Percentiles rank a stretch among this genome's conserved stretches.
Evolutionary conservation across 2,329 filamentous ascomycete species (phyloP).

Genomic region (Aplosporella prunicola): DNA sequence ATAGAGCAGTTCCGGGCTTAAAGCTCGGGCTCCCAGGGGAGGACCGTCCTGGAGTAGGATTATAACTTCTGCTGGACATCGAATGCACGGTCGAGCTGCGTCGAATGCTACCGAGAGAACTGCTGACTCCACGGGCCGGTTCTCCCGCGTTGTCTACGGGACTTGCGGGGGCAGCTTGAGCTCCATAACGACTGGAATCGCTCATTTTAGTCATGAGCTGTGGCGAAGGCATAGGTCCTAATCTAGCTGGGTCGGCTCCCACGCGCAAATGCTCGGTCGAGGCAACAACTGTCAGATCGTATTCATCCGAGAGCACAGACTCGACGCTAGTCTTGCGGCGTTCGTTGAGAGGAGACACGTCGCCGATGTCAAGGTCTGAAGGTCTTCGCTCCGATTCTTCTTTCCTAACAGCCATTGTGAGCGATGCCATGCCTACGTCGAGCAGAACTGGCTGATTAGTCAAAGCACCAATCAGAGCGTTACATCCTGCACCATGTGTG

Average conservation of each 20-base stretch:
- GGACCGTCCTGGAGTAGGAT: slow-evolving; percentile 15
- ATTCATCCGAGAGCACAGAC: slow-evolving; percentile 45
- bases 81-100: slow-evolving; percentile 22
- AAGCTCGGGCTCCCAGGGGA: slow-evolving; percentile 16
- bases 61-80: slow-evolving; percentile 17
- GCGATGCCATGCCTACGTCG: slow-evolving; percentile 79
- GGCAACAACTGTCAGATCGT: slow-evolving; percentile 66
- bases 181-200: slow-evolving; percentile 18
- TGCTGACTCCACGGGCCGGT: slow-evolving; percentile 23
- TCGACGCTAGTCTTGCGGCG: slow-evolving; percentile 34
- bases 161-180: slow-evolving; percentile 18
- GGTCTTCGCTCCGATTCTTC: slow-evolving; percentile 19
- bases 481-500: slow-evolving; percentile 92
- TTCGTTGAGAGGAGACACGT: slow-evolving; percentile 20
- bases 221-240: slow-evolving; percentile 10
- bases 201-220: slow-evolving; percentile 12
- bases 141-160: slow-evolving; percentile 23
- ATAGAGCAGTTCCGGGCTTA: slow-evolving; percentile 25
- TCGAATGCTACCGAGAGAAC: slow-evolving; percentile 31
- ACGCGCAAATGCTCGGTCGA: slow-evolving; percentile 63
- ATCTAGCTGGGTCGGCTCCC: slow-evolving; percentile 33
- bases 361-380: slow-evolving; percentile 7
- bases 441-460: slow-evolving; percentile 85
- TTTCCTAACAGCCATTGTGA: slow-evolving; percentile 63
- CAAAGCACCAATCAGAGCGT: slow-evolving; percentile 84